Evolutionary conservation across 805 yeast genomes (phyloP).

Genomic region (Wickerhamomyces xylosicus): DNA sequence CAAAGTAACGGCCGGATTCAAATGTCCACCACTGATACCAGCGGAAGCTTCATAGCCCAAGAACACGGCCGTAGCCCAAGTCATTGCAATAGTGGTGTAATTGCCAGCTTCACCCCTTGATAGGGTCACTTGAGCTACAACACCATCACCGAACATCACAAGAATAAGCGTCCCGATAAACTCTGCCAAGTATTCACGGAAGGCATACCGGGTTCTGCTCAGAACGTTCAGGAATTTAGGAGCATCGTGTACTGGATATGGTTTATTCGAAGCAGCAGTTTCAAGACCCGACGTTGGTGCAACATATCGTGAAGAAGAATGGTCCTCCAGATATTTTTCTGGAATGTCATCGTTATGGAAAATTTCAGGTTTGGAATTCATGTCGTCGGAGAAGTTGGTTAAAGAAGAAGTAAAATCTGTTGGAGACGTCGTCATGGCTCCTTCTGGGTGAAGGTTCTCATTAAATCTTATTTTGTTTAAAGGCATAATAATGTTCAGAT

Average conservation of each 20-base stretch:
- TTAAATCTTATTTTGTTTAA: no score
- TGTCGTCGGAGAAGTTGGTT: no score
- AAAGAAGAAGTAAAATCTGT: no score
- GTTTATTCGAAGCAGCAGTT: constrained; percentile 13
- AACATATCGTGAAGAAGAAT: no score
- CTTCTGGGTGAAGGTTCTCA: no score
- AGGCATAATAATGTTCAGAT: no score
- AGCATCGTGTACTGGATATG: neutral
- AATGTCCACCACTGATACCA: constrained; percentile 50
- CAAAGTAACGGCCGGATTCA: constrained; percentile 43
- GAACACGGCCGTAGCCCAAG: constrained; percentile 48
- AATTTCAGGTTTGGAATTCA: no score
- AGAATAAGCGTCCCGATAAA: constrained; percentile 38
- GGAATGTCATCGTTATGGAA: no score
- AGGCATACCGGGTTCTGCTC: constrained; percentile 17
- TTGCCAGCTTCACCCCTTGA: constrained; percentile 29
- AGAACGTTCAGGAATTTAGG: constrained; percentile 10
- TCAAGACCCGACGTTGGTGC: constrained; percentile 21
- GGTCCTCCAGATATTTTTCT: no score
- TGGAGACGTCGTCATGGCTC: no score
- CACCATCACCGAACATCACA: constrained; percentile 37
- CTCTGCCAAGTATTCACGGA: constrained; percentile 40
- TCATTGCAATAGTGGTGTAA: constrained; percentile 30
- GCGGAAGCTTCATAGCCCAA: constrained; percentile 41
- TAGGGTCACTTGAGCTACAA: constrained; percentile 32